A percentile compares a stretch with the other conserved stretches of the same genome.
Conservation (phyloP, 1,284 basidiomycete genomes). For the Melanopsichium pennsylvanicum region DNA sequence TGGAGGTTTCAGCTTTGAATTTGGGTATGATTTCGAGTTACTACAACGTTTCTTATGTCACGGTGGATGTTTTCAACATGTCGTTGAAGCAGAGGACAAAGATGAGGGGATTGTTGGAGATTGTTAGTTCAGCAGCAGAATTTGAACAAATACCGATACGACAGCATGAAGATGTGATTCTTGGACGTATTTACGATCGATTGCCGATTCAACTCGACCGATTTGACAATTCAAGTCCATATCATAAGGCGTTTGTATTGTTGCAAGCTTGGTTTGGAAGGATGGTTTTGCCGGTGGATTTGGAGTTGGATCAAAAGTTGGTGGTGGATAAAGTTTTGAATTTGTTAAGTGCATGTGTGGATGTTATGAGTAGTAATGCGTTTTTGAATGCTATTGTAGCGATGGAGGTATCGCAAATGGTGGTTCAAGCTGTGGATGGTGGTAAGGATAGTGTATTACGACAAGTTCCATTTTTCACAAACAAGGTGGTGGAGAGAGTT, state of each 20-base stretch:
- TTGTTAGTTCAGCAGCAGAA: slow-evolving; percentile 93
- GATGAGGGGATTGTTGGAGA: slow-evolving; percentile 93
- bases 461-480: slow-evolving; percentile 94
- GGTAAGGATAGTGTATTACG: slow-evolving; percentile 79
- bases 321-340: slow-evolving; percentile 91
- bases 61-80: slow-evolving; percentile 93
- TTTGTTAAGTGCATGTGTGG: slow-evolving; percentile 76
- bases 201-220: slow-evolving; percentile 87
- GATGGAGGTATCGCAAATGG: slow-evolving; percentile 99
- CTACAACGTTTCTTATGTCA: slow-evolving; percentile 79
- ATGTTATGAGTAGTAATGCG: slow-evolving; percentile 96
- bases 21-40: slow-evolving; percentile 69
- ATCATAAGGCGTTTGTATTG: slow-evolving; percentile 97
- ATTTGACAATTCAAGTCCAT: slow-evolving; percentile 89
- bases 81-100: slow-evolving; percentile 97
- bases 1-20: slow-evolving; percentile 68
- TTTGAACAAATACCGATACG: slow-evolving; percentile 89
- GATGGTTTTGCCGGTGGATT: slow-evolving; percentile 86
- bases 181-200: slow-evolving; percentile 88
- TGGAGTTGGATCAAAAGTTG: slow-evolving; percentile 85
- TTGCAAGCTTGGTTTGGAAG: slow-evolving; percentile 97
- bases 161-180: slow-evolving; percentile 68
- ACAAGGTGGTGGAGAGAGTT: slow-evolving; percentile 78
- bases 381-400: slow-evolving; percentile 93
- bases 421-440: slow-evolving; percentile 97